A percentile compares a stretch with the other conserved stretches of the same genome.
Evolutionary conservation across 306 rosid species (phyloP).

Genomic region (Gleditsia sinensis): DNA sequence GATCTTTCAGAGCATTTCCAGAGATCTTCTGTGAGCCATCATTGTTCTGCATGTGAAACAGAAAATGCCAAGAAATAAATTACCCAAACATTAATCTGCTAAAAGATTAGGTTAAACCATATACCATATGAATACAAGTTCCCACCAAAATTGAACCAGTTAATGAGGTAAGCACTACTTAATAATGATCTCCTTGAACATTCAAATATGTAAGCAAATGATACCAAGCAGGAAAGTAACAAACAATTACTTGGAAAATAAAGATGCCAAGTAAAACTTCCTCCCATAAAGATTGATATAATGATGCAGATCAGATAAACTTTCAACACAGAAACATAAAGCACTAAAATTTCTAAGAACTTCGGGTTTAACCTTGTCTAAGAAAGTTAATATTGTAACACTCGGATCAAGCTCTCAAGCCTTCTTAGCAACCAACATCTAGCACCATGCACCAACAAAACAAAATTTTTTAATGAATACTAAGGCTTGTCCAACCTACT

Average conservation of each 20-base stretch:
- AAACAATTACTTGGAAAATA: too few species aligned
- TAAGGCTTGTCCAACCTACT: not conserved
- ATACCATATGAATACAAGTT: not conserved
- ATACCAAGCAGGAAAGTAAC: not conserved
- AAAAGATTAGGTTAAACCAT: not conserved
- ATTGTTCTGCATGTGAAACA: constrained; percentile 60
- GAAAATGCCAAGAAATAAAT: constrained; percentile 10
- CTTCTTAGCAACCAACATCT: not conserved
- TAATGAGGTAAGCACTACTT: constrained; percentile 35
- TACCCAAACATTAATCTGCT: not conserved
- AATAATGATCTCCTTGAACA: constrained; percentile 19
- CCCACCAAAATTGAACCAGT: not conserved
- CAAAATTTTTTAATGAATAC: not conserved
- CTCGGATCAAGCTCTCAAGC: not conserved
- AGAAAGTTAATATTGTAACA: too few species aligned
- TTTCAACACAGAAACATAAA: too few species aligned
- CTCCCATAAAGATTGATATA: too few species aligned
- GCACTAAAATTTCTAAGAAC: too few species aligned
- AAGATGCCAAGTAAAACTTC: too few species aligned
- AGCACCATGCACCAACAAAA: not conserved
- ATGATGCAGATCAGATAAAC: too few species aligned
- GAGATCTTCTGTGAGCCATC: constrained; percentile 84
- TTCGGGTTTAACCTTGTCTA: too few species aligned
- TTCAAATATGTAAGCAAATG: not conserved
- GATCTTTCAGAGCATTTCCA: constrained; percentile 79